These are phyloP conservation scores for Pythium utonaiense DNA, from an alignment of 352 stramenopile species.

Conservation along the genomic window DNA sequence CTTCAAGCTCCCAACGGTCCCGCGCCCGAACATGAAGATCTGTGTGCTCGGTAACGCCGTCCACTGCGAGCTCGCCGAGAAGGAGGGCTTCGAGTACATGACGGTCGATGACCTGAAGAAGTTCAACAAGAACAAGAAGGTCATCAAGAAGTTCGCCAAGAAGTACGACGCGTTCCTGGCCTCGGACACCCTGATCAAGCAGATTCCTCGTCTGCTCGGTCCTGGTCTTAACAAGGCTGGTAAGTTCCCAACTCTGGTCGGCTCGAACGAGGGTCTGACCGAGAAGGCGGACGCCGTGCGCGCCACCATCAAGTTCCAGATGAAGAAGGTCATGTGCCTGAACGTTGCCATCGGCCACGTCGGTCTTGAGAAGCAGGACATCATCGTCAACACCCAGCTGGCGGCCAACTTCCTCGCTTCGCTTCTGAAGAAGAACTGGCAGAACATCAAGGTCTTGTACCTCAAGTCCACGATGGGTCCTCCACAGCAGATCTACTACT, in stretches of 20 bases:
- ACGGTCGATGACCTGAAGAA: conserved; percentile 99
- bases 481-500: conserved; percentile 99
- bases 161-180: conserved; percentile 99
- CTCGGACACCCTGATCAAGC: conserved; percentile 99
- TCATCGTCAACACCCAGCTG: conserved; percentile 98
- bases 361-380: conserved; percentile 91
- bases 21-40: conserved; percentile 94
- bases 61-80: conserved; percentile 98
- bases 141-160: conserved; percentile 99
- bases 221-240: conserved; percentile 97
- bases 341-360: conserved; percentile 99
- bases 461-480: conserved; percentile 99
- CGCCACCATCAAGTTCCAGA: conserved; percentile 99
- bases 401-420: conserved; percentile 99
- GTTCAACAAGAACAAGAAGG: conserved; percentile 99
- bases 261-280: conserved; percentile 93
- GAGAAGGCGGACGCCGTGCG: conserved; percentile 98
- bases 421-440: conserved; percentile 99
- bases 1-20: conserved; percentile 97
- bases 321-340: conserved; percentile 99
- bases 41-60: conserved; percentile 99
- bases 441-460: conserved; percentile 99
- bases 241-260: conserved; percentile 99
- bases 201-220: conserved; percentile 99
- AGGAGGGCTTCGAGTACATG: conserved; percentile 98